Evolutionary conservation across 2,329 filamentous ascomycete genomes (phyloP).

Genomic region (Claviceps sp.): DNA sequence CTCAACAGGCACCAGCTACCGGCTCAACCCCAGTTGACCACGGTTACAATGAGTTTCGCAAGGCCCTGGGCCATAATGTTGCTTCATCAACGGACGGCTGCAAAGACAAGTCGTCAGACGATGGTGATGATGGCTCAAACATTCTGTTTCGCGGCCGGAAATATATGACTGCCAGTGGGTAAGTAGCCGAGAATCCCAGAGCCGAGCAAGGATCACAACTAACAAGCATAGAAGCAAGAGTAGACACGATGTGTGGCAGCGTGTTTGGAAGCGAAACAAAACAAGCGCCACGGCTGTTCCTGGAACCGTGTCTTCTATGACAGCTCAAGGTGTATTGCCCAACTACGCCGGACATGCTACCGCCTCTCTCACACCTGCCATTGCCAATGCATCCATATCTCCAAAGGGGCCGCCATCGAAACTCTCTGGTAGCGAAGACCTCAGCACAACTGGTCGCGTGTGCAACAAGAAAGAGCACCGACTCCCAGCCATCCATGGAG

Average conservation of each 20-base stretch:
- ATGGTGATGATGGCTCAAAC: slow-evolving; percentile 20
- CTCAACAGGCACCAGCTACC: slow-evolving; percentile 12
- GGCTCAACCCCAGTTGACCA: slow-evolving; percentile 13
- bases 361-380: slow-evolving; percentile 33
- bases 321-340: slow-evolving; percentile 39
- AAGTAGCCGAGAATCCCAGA: slow-evolving; percentile 6
- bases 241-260: slow-evolving; percentile 33
- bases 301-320: slow-evolving; percentile 37
- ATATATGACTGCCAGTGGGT: slow-evolving; percentile 17
- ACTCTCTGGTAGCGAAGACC: slow-evolving; percentile 11
- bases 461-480: slow-evolving; percentile 31
- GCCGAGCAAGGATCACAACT: not conserved
- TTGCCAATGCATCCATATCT: slow-evolving; percentile 24
- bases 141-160: slow-evolving; percentile 26
- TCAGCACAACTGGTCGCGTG: slow-evolving; percentile 8
- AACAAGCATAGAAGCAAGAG: slow-evolving; percentile 19
- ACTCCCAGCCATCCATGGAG: slow-evolving; percentile 18
- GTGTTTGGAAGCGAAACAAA: slow-evolving; percentile 37
- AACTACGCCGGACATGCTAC: slow-evolving; percentile 39
- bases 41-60: slow-evolving; percentile 16
- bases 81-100: slow-evolving; percentile 4
- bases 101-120: slow-evolving; percentile 16
- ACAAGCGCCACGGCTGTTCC: slow-evolving; percentile 32
- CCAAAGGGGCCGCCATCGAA: slow-evolving; percentile 18
- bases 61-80: slow-evolving; percentile 8